These are phyloP conservation scores for Globomyces pollinis-pini DNA, from an alignment of 192 early-diverging fungal genomes.

Conservation along the genomic window DNA sequence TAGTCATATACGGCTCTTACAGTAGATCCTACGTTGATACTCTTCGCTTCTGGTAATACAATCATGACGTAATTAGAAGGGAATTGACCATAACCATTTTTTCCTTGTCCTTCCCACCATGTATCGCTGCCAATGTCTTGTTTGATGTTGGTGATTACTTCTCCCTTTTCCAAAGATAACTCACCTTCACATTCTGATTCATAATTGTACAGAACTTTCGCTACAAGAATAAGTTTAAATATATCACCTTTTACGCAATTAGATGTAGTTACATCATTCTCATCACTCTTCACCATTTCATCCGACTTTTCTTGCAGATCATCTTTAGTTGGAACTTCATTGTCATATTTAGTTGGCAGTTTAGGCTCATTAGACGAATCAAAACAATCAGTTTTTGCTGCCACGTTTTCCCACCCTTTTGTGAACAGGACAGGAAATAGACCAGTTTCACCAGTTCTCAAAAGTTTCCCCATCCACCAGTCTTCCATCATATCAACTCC, in stretches of 20 bases:
- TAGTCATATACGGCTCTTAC: conserved; percentile 92
- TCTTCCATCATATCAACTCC: conserved; percentile 24
- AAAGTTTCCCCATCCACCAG: conserved; percentile 33
- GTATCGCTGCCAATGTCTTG: conserved; percentile 56
- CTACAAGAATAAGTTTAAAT: too few species aligned
- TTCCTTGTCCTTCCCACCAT: conserved; percentile 87
- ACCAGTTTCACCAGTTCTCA: conserved; percentile 21
- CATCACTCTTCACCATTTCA: neutral
- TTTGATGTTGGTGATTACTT: conserved; percentile 28
- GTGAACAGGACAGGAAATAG: conserved; percentile 31
- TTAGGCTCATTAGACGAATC: neutral
- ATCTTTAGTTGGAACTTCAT: neutral
- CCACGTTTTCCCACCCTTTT: conserved; percentile 32
- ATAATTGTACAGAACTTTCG: conserved; percentile 69
- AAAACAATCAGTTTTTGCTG: conserved; percentile 5
- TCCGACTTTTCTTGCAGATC: neutral
- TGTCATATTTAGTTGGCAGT: too few species aligned
- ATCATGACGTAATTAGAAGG: conserved; percentile 87
- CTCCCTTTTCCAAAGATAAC: conserved; percentile 60
- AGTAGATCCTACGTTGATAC: too few species aligned
- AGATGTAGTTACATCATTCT: neutral
- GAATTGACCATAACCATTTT: conserved; percentile 62
- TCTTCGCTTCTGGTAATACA: neutral
- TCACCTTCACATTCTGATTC: conserved; percentile 83
- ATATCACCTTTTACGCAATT: too few species aligned